Evolutionary conservation across 805 yeast species (phyloP).

Genomic region (Yamadazyma kitorensis): DNA sequence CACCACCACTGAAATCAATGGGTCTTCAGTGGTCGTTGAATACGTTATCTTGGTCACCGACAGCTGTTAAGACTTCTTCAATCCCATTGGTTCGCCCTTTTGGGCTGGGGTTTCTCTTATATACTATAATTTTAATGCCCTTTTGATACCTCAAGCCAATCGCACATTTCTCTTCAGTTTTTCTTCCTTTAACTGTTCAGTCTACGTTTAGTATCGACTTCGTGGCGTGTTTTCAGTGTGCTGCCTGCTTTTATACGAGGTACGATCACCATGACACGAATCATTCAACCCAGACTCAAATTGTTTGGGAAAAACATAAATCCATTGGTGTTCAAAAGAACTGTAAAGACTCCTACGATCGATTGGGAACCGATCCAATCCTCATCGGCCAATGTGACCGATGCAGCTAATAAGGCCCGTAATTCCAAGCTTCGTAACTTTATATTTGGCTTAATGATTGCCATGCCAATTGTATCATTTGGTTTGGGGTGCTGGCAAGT

Average conservation of each 20-base stretch:
- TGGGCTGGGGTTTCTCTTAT: too few species aligned
- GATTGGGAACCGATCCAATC: constrained; percentile 84
- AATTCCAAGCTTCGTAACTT: constrained; percentile 35
- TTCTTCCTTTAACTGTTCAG: too few species aligned
- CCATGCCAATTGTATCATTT: constrained; percentile 87
- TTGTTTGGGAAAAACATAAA: neutral
- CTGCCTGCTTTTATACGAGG: too few species aligned
- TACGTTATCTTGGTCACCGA: constrained; percentile 22
- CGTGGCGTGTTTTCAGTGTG: too few species aligned
- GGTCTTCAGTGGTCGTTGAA: constrained; percentile 22
- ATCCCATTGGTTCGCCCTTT: too few species aligned
- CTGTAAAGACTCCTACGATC: constrained; percentile 61
- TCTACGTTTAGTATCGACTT: too few species aligned
- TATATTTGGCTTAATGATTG: constrained; percentile 46
- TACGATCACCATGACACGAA: neutral
- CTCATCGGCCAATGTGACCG: constrained; percentile 30
- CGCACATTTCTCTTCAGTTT: too few species aligned
- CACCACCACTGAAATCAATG: constrained; percentile 19
- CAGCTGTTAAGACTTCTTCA: constrained; percentile 14
- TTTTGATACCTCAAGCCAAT: too few species aligned
- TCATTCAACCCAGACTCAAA: neutral
- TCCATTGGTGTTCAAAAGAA: constrained; percentile 14
- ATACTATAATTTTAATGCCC: too few species aligned
- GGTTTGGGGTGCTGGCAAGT: constrained; percentile 94
- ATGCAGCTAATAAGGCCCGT: constrained; percentile 38